Evolutionary conservation across 208 protist genomes (phyloP), one percentile per base, ranked within the genome.

Genomic region (Crithidia brevicula): DNA sequence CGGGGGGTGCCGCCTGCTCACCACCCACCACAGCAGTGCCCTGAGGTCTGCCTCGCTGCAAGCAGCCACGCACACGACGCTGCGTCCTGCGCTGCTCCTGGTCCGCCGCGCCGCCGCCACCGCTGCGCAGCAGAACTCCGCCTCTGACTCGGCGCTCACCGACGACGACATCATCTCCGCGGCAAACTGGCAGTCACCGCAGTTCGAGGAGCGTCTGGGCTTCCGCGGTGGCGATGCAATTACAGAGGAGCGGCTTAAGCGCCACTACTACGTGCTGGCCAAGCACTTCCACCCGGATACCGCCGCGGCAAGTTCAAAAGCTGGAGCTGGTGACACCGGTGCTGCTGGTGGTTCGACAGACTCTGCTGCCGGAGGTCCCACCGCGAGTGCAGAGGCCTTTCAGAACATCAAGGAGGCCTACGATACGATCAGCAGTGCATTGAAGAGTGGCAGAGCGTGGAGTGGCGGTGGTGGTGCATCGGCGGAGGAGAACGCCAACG

Each of bases 211-310:
- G 43, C 78, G 89, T 8, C 72, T 95, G 23, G 89, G 89, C n/a
- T 89, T 95, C 58, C 23, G 59, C 13, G 67, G 66, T 8, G 77
- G 76, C 20, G 56, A 83, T 58, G 27, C 64, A 33, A 69, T 80
- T 51, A 69, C 46, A 1, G 61, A 82, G 72, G 75, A 83, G 46
- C 42, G 70, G 28, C 67, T 95, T 16, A 81, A 83, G 54, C 71
- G 78, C 7, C 81, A 93, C 70, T 91, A 86, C 54, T 65, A 77
- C 30, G 64, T 93, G 62, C 74, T 95, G 20, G 87, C 81, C 0
- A 92, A 90, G 65, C 79, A 91, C 71, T 93, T 74, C 42, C 89
- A 95, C 70, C 89, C 89, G n/a, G 86, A 95, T 62, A 78, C 69
- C 25, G 40, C 60, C 13, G 42, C 38, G 10, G 42, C 38, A 10